Base-by-base conservation (phyloP, 1,284 basidiomycete species). In the Rhodotorula sp. region DNA sequence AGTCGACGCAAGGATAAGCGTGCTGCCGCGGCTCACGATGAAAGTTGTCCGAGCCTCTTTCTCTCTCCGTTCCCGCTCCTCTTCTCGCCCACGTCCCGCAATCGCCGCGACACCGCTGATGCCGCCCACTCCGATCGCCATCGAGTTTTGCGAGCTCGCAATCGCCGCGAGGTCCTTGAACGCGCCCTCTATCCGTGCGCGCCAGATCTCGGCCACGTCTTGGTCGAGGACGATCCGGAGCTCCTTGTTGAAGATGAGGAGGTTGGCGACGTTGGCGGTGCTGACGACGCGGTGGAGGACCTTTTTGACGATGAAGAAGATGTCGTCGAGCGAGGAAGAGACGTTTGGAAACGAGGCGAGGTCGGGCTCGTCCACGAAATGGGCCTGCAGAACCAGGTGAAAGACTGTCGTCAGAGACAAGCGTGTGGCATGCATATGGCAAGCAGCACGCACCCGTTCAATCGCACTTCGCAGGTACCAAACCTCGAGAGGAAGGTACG, bases 391-490 rank as follows among this genome's bases (percentile, higher is more conserved):
- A 34, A 6, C 34, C 90, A 69, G 34, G 54, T 68, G 51, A n/a
- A 52, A 23, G 20, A 20, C 3, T 15, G 18, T n/a, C 51, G 21
- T 49, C 51, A 52, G 51, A 10, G n/a, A 54, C 14, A 23, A 15
- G n/a, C 21, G 29, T 54, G 10, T 16, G 26, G 52, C 60, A 20
- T 57, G 67, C 23, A 49, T 65, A 64, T 10, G n/a, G n/a, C n/a
- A n/a, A n/a, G n/a, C n/a, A n/a, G n/a, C n/a, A n/a, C 65, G 34
- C 73, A 90, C 93, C 85, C 95, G 95, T 79, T 96, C 91, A 61
- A 97, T 88, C 68, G 88, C 90, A 18, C 87, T 89, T n/a, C 91
- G 88, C 23, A 90, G 86, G 81, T 95, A 97, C 94, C 94, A 98
- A 5, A 89, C 83, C 81, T 99, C 96, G 70, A 99, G 84, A 1